Percentiles rank a stretch among this genome's conserved stretches.
Conservation (phyloP, 2,329 filamentous ascomycete species). For the Bipolaris gigantea region DNA sequence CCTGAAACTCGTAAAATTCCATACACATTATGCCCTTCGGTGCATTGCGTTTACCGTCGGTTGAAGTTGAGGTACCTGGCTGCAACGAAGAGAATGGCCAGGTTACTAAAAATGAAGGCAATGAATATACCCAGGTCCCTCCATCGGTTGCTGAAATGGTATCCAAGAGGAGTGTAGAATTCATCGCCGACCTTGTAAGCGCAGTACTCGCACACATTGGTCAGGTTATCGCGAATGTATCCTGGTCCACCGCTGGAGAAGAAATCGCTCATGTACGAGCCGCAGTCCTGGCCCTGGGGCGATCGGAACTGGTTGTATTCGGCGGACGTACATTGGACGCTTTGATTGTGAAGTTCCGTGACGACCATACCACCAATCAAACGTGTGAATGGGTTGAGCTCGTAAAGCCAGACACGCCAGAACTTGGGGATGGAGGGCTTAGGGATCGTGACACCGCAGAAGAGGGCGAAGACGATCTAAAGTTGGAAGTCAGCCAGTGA, state of each 20-base stretch:
- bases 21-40: background rate
- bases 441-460: conserved; percentile 85
- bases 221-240: conserved; percentile 69
- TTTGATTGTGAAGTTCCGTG: conserved; percentile 69
- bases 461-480: conserved; percentile 77
- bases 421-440: conserved; percentile 75
- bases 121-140: conserved; percentile 78
- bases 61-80: conserved; percentile 56
- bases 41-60: conserved; percentile 25
- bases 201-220: conserved; percentile 75
- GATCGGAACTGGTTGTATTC: conserved; percentile 72
- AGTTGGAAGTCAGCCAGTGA: conserved; percentile 47
- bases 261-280: conserved; percentile 73
- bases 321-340: conserved; percentile 60
- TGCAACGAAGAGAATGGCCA: conserved; percentile 64
- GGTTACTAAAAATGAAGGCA: conserved; percentile 76
- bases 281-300: conserved; percentile 68
- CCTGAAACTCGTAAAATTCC: background rate
- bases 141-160: conserved; percentile 73
- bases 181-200: conserved; percentile 78
- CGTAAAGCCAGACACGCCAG: conserved; percentile 79
- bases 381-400: conserved; percentile 81
- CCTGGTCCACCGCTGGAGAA: conserved; percentile 69
- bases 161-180: conserved; percentile 70
- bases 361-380: conserved; percentile 79